These are phyloP conservation scores for Chlorella sp. DNA, from an alignment of 139 green algal species.

Conservation along the genomic window DNA sequence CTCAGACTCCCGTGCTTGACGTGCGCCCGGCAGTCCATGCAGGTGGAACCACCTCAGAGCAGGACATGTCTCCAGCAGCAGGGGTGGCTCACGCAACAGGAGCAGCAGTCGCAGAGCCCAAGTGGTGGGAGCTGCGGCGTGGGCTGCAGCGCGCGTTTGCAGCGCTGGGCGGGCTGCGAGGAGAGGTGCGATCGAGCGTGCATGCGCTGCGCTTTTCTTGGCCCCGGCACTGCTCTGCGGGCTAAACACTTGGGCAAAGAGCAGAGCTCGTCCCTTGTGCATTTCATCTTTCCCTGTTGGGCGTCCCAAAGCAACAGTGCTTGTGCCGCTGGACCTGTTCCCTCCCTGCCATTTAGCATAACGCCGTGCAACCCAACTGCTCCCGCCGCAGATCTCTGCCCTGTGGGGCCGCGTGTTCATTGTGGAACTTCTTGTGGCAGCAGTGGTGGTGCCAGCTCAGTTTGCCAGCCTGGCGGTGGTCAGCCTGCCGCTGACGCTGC, in stretches of 20 bases:
- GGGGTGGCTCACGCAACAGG: not conserved
- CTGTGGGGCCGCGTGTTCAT: conserved; percentile 33
- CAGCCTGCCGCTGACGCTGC: conserved; percentile 51
- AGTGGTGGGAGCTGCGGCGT: not conserved
- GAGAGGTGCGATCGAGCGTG: not conserved
- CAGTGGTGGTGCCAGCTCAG: conserved; percentile 41
- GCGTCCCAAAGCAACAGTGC: not conserved
- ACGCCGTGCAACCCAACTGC: not conserved
- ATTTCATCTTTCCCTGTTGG: too few species aligned
- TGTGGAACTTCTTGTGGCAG: conserved; percentile 56
- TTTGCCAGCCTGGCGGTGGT: conserved; percentile 48
- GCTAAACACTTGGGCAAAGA: too few species aligned
- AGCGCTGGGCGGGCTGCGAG: not conserved
- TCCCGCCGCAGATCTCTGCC: not conserved
- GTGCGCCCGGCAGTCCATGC: not conserved
- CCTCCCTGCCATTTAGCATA: not conserved
- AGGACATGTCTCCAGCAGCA: not conserved
- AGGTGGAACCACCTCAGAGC: too few species aligned
- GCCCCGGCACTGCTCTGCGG: too few species aligned
- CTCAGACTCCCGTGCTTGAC: not conserved
- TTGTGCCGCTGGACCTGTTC: not conserved
- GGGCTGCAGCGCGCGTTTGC: not conserved
- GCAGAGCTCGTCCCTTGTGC: too few species aligned
- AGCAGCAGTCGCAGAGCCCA: not conserved
- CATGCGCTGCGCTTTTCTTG: not conserved